phyloP scores from a whole-genome alignment of 2,329 filamentous ascomycete species.

The Diaporthe eres region DNA sequence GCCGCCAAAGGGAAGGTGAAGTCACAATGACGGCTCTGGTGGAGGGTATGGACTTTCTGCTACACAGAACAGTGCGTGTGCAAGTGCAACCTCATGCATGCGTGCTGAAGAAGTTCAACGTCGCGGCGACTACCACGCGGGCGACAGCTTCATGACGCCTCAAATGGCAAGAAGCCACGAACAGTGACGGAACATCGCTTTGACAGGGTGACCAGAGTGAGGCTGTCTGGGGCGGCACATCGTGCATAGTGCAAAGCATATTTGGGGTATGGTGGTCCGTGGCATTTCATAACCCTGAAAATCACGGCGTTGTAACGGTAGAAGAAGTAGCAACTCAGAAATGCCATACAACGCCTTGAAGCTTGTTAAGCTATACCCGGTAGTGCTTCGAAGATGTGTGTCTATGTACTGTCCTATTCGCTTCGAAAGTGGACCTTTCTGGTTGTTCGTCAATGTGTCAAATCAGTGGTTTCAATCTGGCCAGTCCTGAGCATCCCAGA shows the following conservation, averaged over 20 bases:
- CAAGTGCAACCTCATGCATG: neutral
- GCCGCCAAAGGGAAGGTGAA: neutral
- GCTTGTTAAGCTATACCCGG: neutral
- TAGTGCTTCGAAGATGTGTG: too few relatives aligned
- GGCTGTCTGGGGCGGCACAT: neutral
- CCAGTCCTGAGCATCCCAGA: too few relatives aligned
- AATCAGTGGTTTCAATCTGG: too few relatives aligned
- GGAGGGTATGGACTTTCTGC: neutral
- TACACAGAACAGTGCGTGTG: neutral
- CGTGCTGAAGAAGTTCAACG: neutral
- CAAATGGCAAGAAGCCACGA: too few relatives aligned
- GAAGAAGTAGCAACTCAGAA: neutral
- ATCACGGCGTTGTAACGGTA: neutral
- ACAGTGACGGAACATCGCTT: neutral
- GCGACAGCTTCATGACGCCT: neutral
- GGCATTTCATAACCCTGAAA: neutral
- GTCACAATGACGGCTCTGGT: slow-evolving; percentile 1
- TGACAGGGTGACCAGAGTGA: neutral
- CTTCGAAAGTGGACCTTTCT: too few relatives aligned
- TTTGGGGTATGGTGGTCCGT: neutral
- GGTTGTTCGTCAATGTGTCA: too few relatives aligned
- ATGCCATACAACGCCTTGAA: neutral
- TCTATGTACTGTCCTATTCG: too few relatives aligned
- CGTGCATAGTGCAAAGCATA: neutral
- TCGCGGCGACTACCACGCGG: neutral